These are phyloP conservation scores for Thalassiosira oceanica DNA, from an alignment of 352 stramenopile species.

Conservation along the genomic window DNA sequence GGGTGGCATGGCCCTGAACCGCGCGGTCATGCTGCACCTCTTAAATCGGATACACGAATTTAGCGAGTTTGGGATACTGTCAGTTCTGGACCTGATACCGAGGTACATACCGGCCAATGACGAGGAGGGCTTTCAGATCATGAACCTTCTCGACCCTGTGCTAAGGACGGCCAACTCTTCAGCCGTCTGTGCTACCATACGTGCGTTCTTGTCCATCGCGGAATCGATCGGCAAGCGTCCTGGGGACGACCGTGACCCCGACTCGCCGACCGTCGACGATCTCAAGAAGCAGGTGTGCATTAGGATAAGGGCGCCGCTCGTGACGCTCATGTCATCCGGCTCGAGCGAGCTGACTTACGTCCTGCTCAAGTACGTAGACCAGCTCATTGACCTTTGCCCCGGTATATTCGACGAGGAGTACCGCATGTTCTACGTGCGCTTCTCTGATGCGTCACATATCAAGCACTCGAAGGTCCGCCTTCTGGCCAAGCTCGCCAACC, in stretches of 20 bases:
- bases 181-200: conserved; percentile 94
- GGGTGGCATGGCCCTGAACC: conserved; percentile 96
- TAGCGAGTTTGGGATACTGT: conserved; percentile 97
- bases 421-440: conserved; percentile 93
- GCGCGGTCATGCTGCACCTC: conserved; percentile 96
- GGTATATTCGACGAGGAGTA: conserved; percentile 97
- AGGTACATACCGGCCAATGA: conserved; percentile 92
- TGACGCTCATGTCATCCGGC: conserved; percentile 95
- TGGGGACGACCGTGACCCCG: conserved; percentile 39
- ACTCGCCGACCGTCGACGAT: conserved; percentile 54
- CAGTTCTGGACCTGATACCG: conserved; percentile 91
- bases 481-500: conserved; percentile 92
- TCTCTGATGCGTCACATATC: conserved; percentile 97
- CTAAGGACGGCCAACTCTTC: conserved; percentile 93
- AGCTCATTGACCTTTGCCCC: conserved; percentile 91
- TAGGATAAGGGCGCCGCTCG: conserved; percentile 91
- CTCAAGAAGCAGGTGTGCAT: conserved; percentile 81
- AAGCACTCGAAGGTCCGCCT: conserved; percentile 98
- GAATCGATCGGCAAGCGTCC: conserved; percentile 84
- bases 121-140: conserved; percentile 97
- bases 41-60: conserved; percentile 98
- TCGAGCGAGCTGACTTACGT: conserved; percentile 89
- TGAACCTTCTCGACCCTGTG: conserved; percentile 93
- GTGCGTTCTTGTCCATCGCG: conserved; percentile 96
- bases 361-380: conserved; percentile 95